Evolutionary conservation across 192 early-diverging fungal species (phyloP).

Genomic region (Linnemannia schmuckeri): DNA sequence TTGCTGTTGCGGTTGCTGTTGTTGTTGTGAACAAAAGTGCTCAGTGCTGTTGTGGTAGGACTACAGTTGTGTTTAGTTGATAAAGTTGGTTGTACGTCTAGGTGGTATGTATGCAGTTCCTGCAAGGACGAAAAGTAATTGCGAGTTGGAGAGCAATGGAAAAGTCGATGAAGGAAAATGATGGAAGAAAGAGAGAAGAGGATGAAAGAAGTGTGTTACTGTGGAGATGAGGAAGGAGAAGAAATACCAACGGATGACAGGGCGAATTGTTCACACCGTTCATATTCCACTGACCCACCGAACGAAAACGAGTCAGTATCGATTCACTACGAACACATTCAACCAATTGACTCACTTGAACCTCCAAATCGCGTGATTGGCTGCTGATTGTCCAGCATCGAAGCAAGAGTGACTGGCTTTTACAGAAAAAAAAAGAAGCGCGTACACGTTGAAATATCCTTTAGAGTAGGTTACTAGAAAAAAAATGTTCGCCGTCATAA

Average conservation of each 20-base stretch:
- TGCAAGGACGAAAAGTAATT: not conserved
- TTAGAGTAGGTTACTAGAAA: no score
- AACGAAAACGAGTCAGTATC: not conserved
- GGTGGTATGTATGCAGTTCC: not conserved
- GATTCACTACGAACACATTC: not conserved
- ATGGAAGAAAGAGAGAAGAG: not conserved
- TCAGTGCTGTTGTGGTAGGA: not conserved
- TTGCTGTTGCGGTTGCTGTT: not conserved
- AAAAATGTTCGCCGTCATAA: no score
- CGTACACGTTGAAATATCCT: not conserved
- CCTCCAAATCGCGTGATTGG: conserved; percentile 35
- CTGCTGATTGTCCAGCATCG: not conserved
- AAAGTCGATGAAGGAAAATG: not conserved
- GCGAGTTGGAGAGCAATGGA: not conserved
- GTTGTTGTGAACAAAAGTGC: not conserved
- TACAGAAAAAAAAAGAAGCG: not conserved
- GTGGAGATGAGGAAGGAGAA: not conserved
- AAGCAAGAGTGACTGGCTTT: not conserved
- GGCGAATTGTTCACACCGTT: not conserved
- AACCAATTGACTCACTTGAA: conserved; percentile 26
- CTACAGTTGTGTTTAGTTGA: not conserved
- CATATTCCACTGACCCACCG: not conserved
- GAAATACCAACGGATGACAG: not conserved
- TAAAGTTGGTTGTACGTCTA: not conserved
- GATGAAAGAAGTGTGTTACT: not conserved